Base-by-base conservation (phyloP, 306 rosid species). In the Castanea sativa region DNA sequence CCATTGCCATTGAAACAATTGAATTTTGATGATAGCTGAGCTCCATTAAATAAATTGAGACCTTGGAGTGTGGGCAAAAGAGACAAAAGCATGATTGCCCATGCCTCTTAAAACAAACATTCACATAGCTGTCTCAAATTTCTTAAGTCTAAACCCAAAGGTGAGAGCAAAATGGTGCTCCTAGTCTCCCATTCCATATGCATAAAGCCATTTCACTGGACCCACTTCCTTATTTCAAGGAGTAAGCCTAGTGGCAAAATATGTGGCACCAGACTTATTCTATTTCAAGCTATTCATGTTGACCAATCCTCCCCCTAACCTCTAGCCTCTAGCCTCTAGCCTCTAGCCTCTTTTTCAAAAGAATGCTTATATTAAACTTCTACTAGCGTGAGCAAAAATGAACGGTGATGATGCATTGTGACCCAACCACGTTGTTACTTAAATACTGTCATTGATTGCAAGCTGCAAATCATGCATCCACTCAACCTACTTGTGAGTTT, bases 401-500 rank as follows among this genome's bases (percentile, higher is more conserved):
- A 43, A 63, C 52, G 16, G 65, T 56, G 69, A 45, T 73, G 61
- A 4, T 32, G 76, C 5, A 6, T 21, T 49, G 53, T 49, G 53
- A 49, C 53, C 53, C 16, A 49, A 41, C 45, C 45, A 2, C 45
- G 45, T 12, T 73, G 73, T 51, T 4, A 61, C 5, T 10, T 52
- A 12, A 53, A 38, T 8, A 1, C 64, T 32, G 49, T 33, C 16
- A 33, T n/a, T 7, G 59, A 43, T 16, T 13, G 58, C 27, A 0
- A n/a, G 12, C 18, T 6, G 38, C 25, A 16, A 27, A 11, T 10
- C 18, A 52, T 49, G 16, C 68, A 79, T 55, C 79, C 78, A 23
- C 73, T 43, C 55, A 65, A 80, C 41, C 25, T 55, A 56, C 27
- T 72, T 29, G 25, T 13, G 72, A 73, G 14, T 74, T 82, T 80